phyloP scores from a whole-genome alignment of 192 early-diverging fungal genomes.

The Coemansia sp. region DNA sequence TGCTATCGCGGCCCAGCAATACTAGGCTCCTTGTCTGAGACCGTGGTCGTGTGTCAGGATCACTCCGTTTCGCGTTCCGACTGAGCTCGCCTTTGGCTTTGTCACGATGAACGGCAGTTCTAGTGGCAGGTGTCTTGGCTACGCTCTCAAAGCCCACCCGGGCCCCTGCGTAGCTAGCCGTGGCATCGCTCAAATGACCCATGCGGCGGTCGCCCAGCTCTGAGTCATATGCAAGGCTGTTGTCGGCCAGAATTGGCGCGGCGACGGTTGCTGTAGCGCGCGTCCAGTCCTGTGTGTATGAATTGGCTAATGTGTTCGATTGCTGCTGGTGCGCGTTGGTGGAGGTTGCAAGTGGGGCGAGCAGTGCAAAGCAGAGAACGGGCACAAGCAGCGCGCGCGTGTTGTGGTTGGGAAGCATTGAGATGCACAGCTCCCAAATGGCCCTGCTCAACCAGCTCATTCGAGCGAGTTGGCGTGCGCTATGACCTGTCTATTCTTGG shows the following conservation, averaged over 20 bases:
- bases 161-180: background rate
- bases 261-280: background rate
- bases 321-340: background rate
- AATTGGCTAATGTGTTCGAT: background rate
- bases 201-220: background rate
- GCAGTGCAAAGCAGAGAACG: slow-evolving; percentile 35
- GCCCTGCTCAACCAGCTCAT: slow-evolving; percentile 45
- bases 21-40: slow-evolving; percentile 10
- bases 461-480: background rate
- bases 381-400: slow-evolving; percentile 44
- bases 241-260: background rate
- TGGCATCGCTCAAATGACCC: background rate
- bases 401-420: slow-evolving; percentile 49
- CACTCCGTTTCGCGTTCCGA: background rate
- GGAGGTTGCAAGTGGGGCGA: slow-evolving; percentile 24
- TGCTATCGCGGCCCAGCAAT: slow-evolving; percentile 27
- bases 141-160: background rate
- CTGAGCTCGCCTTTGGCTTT: background rate
- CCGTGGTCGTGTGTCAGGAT: background rate
- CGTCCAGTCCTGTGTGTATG: background rate
- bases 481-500: background rate
- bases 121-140: background rate
- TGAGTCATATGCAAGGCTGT: background rate
- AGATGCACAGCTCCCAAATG: slow-evolving; percentile 49
- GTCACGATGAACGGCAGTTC: background rate